These are phyloP conservation scores for Fusarium citri DNA, from an alignment of 2,329 filamentous ascomycete species.

Conservation along the genomic window DNA sequence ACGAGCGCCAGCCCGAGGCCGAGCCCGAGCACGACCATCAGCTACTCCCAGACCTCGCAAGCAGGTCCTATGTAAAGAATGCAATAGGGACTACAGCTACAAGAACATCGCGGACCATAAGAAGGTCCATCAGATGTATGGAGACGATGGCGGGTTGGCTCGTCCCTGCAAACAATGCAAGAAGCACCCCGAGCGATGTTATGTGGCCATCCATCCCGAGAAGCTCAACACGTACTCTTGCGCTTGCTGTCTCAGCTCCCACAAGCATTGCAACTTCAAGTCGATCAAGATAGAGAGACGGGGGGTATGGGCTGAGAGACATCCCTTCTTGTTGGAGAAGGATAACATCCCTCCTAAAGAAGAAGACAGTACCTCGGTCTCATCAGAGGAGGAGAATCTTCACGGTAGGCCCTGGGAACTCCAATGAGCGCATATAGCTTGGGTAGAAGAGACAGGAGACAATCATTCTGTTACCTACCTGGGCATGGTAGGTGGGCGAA, in stretches of 20 bases:
- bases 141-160: not conserved
- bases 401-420: not conserved
- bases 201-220: not conserved
- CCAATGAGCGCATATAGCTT: too few species aligned
- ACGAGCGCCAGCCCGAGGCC: not conserved
- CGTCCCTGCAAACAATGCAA: not conserved
- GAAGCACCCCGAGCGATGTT: not conserved
- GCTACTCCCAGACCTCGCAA: not conserved
- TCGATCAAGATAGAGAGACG: not conserved
- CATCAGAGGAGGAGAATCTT: not conserved
- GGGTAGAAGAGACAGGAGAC: too few species aligned
- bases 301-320: not conserved
- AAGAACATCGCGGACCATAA: not conserved
- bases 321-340: not conserved
- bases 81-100: not conserved
- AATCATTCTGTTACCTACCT: too few species aligned
- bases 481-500: too few species aligned
- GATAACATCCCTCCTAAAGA: not conserved
- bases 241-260: not conserved
- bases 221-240: not conserved
- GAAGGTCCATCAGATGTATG: not conserved
- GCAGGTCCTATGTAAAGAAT: accelerated
- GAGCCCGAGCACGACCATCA: not conserved
- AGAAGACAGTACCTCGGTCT: not conserved
- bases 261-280: not conserved